Conservation (phyloP, 139 green algal species). For the Chlamydomonas incerta region DNA sequence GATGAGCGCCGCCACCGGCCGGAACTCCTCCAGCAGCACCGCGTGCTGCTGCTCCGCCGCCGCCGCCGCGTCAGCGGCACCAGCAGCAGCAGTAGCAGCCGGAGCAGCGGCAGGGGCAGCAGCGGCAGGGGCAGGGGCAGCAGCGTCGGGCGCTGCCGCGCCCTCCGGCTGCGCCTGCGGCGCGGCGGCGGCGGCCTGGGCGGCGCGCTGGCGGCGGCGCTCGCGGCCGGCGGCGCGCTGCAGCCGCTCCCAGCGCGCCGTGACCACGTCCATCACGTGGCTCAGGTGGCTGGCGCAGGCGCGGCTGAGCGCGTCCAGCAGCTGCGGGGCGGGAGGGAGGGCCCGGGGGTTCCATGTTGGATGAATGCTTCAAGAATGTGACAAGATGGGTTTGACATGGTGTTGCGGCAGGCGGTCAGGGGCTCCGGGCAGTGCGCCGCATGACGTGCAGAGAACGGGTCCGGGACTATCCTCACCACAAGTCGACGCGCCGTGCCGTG, state of each 20-base stretch:
- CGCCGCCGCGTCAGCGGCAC: not conserved
- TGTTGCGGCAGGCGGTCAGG: no score
- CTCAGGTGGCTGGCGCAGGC: not conserved
- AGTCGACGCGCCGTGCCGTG: no score
- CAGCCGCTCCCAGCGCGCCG: not conserved
- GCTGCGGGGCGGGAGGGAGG: not conserved
- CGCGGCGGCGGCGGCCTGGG: not conserved
- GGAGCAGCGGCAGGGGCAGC: not conserved
- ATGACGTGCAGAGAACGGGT: no score
- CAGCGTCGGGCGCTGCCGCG: not conserved
- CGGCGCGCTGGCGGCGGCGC: not conserved
- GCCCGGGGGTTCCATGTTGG: no score
- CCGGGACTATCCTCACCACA: no score
- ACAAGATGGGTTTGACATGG: no score
- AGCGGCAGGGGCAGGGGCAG: not conserved
- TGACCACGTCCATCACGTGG: conserved; percentile 31
- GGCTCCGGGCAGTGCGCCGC: no score
- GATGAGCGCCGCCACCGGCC: conserved; percentile 11
- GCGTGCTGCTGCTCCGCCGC: not conserved
- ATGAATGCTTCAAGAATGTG: no score
- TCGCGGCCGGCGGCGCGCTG: not conserved
- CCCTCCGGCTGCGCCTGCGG: not conserved
- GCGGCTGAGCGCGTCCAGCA: conserved; percentile 4
- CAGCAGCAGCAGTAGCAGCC: not conserved
- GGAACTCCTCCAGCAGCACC: conserved; percentile 23